phyloP scores from a whole-genome alignment of 164 flowering plant species.

The Vitis rotundifolia region DNA sequence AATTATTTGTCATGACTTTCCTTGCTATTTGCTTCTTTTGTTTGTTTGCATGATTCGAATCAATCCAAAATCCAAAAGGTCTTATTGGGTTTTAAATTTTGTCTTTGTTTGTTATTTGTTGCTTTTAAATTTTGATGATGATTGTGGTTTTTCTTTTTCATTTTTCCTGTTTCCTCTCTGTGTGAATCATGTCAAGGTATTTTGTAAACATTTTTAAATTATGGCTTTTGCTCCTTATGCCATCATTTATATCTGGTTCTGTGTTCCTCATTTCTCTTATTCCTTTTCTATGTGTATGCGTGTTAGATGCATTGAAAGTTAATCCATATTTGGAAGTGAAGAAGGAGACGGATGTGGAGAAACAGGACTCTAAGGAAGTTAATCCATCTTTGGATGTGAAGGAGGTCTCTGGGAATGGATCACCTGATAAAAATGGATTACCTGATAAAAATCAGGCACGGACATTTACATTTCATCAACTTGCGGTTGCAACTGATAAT shows the following conservation, averaged over 20 bases:
- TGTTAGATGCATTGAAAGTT: constrained; percentile 20
- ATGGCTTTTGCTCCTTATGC: not conserved
- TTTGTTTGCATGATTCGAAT: constrained; percentile 7
- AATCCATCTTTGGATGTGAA: constrained; percentile 5
- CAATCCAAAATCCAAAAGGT: constrained; percentile 9
- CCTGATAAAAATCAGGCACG: constrained; percentile 43
- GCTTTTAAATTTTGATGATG: constrained; percentile 2
- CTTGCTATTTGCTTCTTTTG: constrained; percentile 1
- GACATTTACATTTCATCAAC: constrained; percentile 64
- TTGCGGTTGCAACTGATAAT: constrained; percentile 68
- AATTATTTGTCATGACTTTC: too few relatives aligned
- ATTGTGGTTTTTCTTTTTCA: not conserved
- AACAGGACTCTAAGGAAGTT: constrained; percentile 7
- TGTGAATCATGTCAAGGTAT: not conserved
- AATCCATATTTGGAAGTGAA: constrained; percentile 11
- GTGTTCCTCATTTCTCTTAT: not conserved
- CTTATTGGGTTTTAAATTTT: constrained; percentile 4
- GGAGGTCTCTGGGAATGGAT: constrained; percentile 16
- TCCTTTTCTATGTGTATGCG: not conserved
- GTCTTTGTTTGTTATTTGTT: constrained; percentile 10
- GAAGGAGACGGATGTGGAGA: constrained; percentile 12
- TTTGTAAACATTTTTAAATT: not conserved
- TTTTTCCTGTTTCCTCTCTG: not conserved
- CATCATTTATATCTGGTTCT: not conserved
- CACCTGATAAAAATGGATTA: constrained; percentile 28